Base-by-base conservation (phyloP, 2,329 filamentous ascomycete genomes). In the Raffaelea ambrosiae region DNA sequence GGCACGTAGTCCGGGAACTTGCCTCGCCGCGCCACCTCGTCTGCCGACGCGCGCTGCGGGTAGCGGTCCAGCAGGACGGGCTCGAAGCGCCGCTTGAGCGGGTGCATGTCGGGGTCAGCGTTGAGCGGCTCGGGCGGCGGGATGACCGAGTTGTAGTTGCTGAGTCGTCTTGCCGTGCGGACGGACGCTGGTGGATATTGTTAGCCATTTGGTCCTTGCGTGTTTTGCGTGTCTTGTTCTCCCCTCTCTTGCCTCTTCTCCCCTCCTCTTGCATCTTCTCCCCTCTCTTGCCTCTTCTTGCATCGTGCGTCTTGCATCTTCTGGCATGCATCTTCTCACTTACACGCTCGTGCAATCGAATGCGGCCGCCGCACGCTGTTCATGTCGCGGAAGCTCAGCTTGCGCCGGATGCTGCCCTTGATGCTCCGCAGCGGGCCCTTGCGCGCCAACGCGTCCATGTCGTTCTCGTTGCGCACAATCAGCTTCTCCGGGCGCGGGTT, bases 111-210 rank as follows among this genome's bases (percentile, higher is more conserved):
- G 18, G 90, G 88, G 50, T 91, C 86, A 45, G 84, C 80, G 49
- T 94, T 88, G 54, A 97, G 80, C 10, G 91, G 91, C 64, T 97
- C 88, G 13, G 93, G 93, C 2, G 82, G 83, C 14, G 93, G 93
- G 47, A 98, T 97, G 46, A 98, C 93, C 1, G 93, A 96, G 64
- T 97, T 97, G 67, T 98, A 98, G 63, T 95, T 95, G 66, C 91
- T 97, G 55, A 97, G 71, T 58, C 93, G 81, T 67, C 83, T 93
- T 35, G 90, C 83, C 5, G 90, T 95, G 57, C 90, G 83, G 53
- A 81, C 68, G 41, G 77, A 81, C 51, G 76, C 77, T 78, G 26
- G 26, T 7, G 13, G 13, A 40, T 5, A 21, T 13, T 20, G 39
- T 54, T 47, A 49, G 16, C 16, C 20, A 50, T n/a, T n/a, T n/a